Percentiles rank a stretch among this genome's conserved stretches.
Evolutionary conservation across 768 basidiomycete genomes (phyloP).

Genomic region (Psilocybe azurescens): DNA sequence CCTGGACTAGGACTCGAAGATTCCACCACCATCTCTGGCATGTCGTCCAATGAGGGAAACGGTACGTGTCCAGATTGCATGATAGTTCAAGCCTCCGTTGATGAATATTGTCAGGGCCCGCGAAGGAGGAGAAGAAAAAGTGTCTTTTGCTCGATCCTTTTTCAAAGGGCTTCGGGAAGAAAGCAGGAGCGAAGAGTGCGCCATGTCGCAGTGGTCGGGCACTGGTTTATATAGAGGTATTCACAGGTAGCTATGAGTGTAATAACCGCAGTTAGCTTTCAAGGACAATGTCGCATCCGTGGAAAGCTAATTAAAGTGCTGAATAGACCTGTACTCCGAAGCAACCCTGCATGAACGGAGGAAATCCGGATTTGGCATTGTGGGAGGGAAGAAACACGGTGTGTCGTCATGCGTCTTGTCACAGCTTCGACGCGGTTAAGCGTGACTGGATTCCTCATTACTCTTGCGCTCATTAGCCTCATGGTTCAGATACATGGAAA

Average conservation of each 20-base stretch:
- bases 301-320: not conserved
- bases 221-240: not conserved
- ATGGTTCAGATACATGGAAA: too few species aligned
- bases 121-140: too few species aligned
- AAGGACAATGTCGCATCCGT: not conserved
- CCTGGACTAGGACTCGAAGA: conserved; percentile 12
- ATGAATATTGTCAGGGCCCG: not conserved
- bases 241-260: not conserved
- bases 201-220: not conserved
- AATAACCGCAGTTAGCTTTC: not conserved
- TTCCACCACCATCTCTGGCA: conserved; percentile 9
- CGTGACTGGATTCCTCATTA: too few species aligned
- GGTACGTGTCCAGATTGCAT: conserved; percentile 10
- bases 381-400: conserved; percentile 8
- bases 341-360: not conserved
- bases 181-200: too few species aligned
- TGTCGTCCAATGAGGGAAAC: conserved; percentile 17
- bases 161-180: too few species aligned
- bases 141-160: too few species aligned
- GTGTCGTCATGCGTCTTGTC: conserved; percentile 3
- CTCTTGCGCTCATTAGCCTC: too few species aligned
- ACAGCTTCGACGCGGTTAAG: not conserved
- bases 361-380: conserved; percentile 4
- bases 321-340: not conserved
- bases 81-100: not conserved